Base-by-base conservation (phyloP, 805 yeast genomes). In the Nakazawaea pomicola region DNA sequence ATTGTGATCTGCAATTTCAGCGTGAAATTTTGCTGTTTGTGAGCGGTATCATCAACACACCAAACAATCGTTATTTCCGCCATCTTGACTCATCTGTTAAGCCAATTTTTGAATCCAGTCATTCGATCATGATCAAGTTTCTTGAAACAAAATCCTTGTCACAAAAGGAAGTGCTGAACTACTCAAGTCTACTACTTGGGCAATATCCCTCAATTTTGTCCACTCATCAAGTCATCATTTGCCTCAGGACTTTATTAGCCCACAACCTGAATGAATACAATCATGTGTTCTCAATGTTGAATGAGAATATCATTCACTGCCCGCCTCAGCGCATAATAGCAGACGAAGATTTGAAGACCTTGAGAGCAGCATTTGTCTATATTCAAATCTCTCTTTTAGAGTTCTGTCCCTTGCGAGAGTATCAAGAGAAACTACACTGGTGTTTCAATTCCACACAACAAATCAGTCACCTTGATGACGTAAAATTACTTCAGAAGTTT, bases 91-190 rank as follows among this genome's bases (percentile, higher is more conserved):
- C 17, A 9, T 14, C 29, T 16, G 42, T 39, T 25, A 56, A 54
- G 20, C 55, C 62, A 2, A 49, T 77, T 4, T 57, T 79, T 9
- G 91, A 83, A 52, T 74, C 81, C 0, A 67, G 79, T 1, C 91
- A 83, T 54, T 78, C 88, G 0, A 82, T 80, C 1, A 60, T 70
- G 53, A 52, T 76, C 29, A 54, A 54, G 33, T 55, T 49, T 40
- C 49, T 60, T 29, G 49, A 37, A 8, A 21, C 33, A 32, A 36
- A 42, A 14, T 33, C 23, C n/a, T 16, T 41, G 23, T 9, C 23
- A 4, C 4, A 16, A n/a, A n/a, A 20, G 4, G 33, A 36, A 15
- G 11, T 18, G 8, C 11, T 14, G 6, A 16, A 12, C 2, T 34
- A 43, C 16, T 14, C 35, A 6, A 11, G 11, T 7, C 6, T 29